These are phyloP conservation scores for Ceratocystis cacaofunesta DNA, from an alignment of 2,329 filamentous ascomycete species.

Conservation along the genomic window DNA sequence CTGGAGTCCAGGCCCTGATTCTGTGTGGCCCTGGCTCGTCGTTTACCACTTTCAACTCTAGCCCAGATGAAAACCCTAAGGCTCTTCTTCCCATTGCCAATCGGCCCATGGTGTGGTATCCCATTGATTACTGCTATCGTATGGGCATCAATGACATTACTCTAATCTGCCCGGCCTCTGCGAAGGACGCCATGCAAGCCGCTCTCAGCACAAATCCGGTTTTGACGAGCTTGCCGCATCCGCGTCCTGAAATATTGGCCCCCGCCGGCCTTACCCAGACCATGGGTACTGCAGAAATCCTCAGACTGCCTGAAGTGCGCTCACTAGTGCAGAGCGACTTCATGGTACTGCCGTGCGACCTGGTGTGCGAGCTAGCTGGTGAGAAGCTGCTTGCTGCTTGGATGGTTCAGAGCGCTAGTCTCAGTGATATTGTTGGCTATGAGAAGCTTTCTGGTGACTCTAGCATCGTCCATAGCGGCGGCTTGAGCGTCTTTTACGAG, in stretches of 20 bases:
- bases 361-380: constrained; percentile 79
- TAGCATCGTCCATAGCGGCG: constrained; percentile 44
- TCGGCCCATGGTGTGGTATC: constrained; percentile 80
- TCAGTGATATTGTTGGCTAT: constrained; percentile 45
- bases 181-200: constrained; percentile 49
- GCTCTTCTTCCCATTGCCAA: constrained; percentile 72
- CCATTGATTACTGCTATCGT: constrained; percentile 70
- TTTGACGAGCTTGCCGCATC: constrained; percentile 56
- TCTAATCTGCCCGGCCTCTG: constrained; percentile 48
- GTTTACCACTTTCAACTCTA: constrained; percentile 68
- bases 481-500: constrained; percentile 80
- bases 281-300: constrained; percentile 76
- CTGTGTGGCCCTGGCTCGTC: constrained; percentile 71
- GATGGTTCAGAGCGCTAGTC: constrained; percentile 69
- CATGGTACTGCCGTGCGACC: constrained; percentile 77
- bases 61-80: constrained; percentile 67
- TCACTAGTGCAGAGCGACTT: constrained; percentile 73
- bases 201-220: constrained; percentile 66
- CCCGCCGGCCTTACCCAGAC: constrained; percentile 64
- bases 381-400: constrained; percentile 75
- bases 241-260: constrained; percentile 60
- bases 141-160: constrained; percentile 60
- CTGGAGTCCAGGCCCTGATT: constrained; percentile 69
- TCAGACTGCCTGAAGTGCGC: constrained; percentile 70
- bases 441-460: constrained; percentile 26